These are phyloP conservation scores for Hymenoscyphus infarciens DNA, from an alignment of 2,329 filamentous ascomycete species.

Conservation along the genomic window DNA sequence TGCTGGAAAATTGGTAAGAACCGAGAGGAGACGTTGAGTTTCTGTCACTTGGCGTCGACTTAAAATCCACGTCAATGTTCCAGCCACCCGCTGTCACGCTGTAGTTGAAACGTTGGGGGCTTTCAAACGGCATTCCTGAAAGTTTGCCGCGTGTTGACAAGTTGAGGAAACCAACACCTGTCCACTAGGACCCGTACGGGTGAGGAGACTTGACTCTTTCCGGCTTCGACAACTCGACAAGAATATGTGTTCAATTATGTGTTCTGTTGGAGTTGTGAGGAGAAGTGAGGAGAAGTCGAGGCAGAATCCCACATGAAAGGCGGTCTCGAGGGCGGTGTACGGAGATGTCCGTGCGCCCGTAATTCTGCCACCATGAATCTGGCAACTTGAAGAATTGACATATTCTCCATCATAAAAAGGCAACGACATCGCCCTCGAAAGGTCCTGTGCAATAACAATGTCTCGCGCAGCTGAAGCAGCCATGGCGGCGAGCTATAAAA, in stretches of 20 bases:
- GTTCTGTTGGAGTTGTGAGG: background rate
- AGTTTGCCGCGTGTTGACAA: background rate
- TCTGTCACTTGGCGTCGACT: background rate
- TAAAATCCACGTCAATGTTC: background rate
- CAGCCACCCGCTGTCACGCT: slow-evolving; percentile 9
- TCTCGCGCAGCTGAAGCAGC: slow-evolving; percentile 35
- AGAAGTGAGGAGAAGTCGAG: background rate
- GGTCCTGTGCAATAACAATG: slow-evolving; percentile 18
- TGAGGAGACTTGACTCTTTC: background rate
- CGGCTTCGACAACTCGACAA: background rate
- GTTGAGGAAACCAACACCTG: background rate
- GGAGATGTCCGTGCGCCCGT: background rate
- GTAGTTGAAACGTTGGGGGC: slow-evolving; percentile 8
- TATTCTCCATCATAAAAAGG: background rate
- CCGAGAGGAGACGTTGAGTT: background rate
- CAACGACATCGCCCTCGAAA: background rate
- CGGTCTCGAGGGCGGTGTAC: background rate
- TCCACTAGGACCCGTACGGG: background rate
- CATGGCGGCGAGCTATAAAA: slow-evolving; percentile 68
- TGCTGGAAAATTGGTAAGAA: background rate
- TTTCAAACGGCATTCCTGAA: slow-evolving; percentile 14
- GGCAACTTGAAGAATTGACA: slow-evolving; percentile 20
- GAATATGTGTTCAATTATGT: background rate
- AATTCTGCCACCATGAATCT: slow-evolving; percentile 18
- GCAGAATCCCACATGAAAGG: background rate